Base-by-base conservation (phyloP, 1,284 basidiomycete genomes). In the Butyriboletus appendiculatus region DNA sequence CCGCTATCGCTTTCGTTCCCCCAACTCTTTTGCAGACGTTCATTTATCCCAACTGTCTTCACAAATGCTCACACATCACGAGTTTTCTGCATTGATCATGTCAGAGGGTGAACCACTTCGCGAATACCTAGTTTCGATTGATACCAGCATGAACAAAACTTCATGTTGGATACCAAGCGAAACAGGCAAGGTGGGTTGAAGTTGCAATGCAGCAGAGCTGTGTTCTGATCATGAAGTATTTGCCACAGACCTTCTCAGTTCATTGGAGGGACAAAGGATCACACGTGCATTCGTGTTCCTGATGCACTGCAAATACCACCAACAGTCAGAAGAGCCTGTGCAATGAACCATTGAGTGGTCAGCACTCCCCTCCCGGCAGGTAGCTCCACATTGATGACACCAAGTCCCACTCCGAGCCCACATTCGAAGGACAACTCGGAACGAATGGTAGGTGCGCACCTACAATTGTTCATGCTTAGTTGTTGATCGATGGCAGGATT, bases 81-180 rank as follows among this genome's bases (percentile, higher is more conserved):
- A 77, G 9, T 88, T 86, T 68, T 82, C 81, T 20, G 85, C 86
- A 20, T 89, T 85, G 81, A 81, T 89, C 48, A 71, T 75, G 33
- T 78, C 75, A 39, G 76, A 81, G 35, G 79, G 76, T 4, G 59
- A 72, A 48, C 62, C 69, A 18, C 60, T 87, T 10, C 75, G 71
- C 8, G 84, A 86, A 65, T 82, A 82, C 65, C 68, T 83, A 16
- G 70, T 76, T 11, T 72, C 76, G 3, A 64, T 80, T 30, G 80
- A 85, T 55, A 57, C 60, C 4, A 63, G 70, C 6, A 62, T 63
- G 6, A 68, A 80, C 57, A 75, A 71, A 20, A 76, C 84, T 5
- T 80, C 80, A 0, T 88, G 86, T 62, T 88, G 82, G 84, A 81
- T 88, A 58, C 78, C 82, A 4, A 78, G 84, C 53, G 73, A 79